Evolutionary conservation across 148 eudicot species (phyloP).

Genomic region (Spergularia bocconei): DNA sequence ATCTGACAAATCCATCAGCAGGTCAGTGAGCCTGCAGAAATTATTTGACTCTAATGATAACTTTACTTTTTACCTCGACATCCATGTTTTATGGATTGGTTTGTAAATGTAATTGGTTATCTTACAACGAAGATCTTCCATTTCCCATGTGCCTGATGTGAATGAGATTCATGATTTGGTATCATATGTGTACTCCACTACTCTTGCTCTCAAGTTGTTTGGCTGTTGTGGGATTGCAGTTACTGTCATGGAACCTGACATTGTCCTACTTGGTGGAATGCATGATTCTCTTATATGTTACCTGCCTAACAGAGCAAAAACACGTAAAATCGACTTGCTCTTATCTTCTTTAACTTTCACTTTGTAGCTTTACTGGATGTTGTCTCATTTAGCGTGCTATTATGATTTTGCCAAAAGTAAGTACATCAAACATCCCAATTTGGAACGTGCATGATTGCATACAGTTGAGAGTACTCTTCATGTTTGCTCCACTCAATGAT

Average conservation of each 20-base stretch:
- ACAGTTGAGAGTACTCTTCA: slow-evolving; percentile 9
- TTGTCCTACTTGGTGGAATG: slow-evolving; percentile 28
- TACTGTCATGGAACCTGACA: slow-evolving; percentile 8
- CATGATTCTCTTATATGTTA: slow-evolving; percentile 18
- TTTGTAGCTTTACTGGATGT: slow-evolving; percentile 16
- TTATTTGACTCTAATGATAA: slow-evolving; percentile 6
- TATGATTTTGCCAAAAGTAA: slow-evolving; percentile 17
- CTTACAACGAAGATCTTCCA: slow-evolving; percentile 1
- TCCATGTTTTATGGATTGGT: slow-evolving; percentile 2
- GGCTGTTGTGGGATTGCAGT: slow-evolving; percentile 17
- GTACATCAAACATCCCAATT: background rate
- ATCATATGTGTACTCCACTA: slow-evolving; percentile 8
- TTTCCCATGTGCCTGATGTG: slow-evolving; percentile 18
- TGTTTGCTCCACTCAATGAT: slow-evolving; percentile 16
- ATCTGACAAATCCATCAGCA: slow-evolving; percentile 79
- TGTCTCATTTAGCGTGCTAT: slow-evolving; percentile 1
- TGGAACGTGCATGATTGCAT: slow-evolving; percentile 8
- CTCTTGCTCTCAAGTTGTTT: background rate
- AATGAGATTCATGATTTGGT: slow-evolving; percentile 19
- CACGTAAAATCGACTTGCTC: background rate
- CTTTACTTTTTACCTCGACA: background rate
- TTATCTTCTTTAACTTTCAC: slow-evolving; percentile 11
- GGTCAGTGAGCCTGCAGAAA: slow-evolving; percentile 32
- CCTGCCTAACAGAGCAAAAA: slow-evolving; percentile 12
- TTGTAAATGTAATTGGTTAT: slow-evolving; percentile 23